These are phyloP conservation scores for Wallacemonas collosoma DNA, from an alignment of 208 protist species.

Conservation along the genomic window DNA sequence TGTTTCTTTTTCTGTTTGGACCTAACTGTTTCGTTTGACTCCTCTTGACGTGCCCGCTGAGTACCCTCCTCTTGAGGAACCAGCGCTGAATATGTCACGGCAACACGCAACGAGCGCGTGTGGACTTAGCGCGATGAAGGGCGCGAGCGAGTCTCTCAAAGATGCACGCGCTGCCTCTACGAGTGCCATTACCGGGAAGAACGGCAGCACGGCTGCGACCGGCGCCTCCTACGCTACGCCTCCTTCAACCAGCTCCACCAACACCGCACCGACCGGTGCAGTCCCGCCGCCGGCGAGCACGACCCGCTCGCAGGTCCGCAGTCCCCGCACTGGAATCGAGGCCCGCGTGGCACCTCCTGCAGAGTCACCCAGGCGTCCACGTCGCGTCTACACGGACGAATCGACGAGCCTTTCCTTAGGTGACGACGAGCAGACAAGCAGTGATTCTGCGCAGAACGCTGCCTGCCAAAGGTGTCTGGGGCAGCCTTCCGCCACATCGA, in stretches of 20 bases:
- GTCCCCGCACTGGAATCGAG: too few relatives aligned
- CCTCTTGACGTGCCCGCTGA: neutral
- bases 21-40: neutral
- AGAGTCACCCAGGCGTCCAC: neutral
- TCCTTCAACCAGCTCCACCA: neutral
- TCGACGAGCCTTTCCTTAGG: neutral
- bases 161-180: neutral
- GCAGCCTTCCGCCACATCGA: neutral
- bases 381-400: neutral
- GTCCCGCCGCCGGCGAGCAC: neutral
- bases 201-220: slow-evolving; percentile 3
- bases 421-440: neutral
- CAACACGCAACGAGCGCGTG: neutral
- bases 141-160: neutral
- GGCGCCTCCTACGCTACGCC: neutral
- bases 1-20: neutral
- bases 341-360: neutral
- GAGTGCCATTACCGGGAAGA: slow-evolving; percentile 9
- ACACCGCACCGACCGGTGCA: neutral
- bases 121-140: neutral
- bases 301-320: too few relatives aligned
- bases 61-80: neutral
- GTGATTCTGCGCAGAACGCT: slow-evolving; percentile 4
- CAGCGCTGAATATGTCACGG: neutral
- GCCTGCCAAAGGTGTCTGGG: neutral